A percentile compares a stretch with the other conserved stretches of the same genome.
Evolutionary conservation across 768 basidiomycete genomes (phyloP).

Genomic region (Lactarius pseudohatsudake): DNA sequence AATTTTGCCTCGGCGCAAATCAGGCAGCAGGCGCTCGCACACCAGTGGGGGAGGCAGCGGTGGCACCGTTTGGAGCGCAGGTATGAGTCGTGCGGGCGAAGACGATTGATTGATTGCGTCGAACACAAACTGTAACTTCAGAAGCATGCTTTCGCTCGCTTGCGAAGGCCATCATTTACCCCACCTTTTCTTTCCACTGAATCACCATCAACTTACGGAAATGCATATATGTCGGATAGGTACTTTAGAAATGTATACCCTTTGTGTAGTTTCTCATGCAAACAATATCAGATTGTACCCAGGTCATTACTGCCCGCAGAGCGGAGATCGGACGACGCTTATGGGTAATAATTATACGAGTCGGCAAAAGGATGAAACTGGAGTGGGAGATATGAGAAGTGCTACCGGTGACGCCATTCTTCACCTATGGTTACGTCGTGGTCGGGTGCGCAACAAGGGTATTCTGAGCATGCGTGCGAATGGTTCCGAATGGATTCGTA

Average conservation of each 20-base stretch:
- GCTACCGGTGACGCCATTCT: not conserved
- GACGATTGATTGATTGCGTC: conserved; percentile 34
- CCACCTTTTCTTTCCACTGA: conserved; percentile 19
- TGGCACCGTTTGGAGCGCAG: conserved; percentile 87
- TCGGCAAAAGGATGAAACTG: conserved; percentile 9
- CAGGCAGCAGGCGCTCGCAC: conserved; percentile 57
- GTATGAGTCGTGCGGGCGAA: conserved; percentile 63
- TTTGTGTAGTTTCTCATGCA: conserved; percentile 24
- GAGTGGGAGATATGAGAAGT: not conserved
- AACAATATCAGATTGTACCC: conserved; percentile 2
- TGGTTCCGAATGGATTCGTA: conserved; percentile 72
- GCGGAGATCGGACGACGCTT: conserved; percentile 1
- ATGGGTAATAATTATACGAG: not conserved
- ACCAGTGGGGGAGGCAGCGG: conserved; percentile 64
- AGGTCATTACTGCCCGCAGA: conserved; percentile 1
- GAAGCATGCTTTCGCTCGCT: conserved; percentile 1
- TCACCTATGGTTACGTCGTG: conserved; percentile 6
- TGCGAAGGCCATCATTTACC: conserved; percentile 22
- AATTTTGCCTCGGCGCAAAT: conserved; percentile 49
- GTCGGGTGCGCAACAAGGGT: conserved; percentile 59
- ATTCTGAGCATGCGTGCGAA: conserved; percentile 77
- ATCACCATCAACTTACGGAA: conserved; percentile 17
- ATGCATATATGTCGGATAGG: conserved; percentile 19
- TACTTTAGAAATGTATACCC: conserved; percentile 26
- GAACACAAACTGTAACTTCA: conserved; percentile 6